A percentile compares a stretch with the other conserved stretches of the same genome.
Evolutionary conservation across 2,329 filamentous ascomycete species (phyloP).

Genomic region (Teratosphaeria pseudoeucalypti): DNA sequence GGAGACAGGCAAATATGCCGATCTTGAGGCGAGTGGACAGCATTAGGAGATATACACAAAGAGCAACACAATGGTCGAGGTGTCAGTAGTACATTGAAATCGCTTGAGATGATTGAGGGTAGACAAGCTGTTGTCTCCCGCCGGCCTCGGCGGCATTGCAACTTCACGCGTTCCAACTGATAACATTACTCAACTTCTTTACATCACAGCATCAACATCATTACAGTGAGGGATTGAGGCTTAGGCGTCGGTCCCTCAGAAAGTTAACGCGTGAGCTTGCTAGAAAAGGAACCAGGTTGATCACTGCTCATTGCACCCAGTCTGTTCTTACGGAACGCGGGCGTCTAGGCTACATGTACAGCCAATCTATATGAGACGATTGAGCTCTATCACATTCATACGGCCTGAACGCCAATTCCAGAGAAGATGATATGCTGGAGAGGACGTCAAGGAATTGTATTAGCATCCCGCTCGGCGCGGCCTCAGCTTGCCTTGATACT

Average conservation of each 20-base stretch:
- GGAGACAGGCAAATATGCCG: constrained; percentile 1
- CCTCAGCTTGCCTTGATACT: too few species aligned
- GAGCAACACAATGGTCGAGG: neutral
- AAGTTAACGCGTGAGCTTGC: too few species aligned
- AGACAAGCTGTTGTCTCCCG: neutral
- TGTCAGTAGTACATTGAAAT: neutral
- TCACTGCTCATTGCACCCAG: too few species aligned
- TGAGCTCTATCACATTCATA: too few species aligned
- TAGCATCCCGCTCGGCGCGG: too few species aligned
- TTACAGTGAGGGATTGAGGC: neutral
- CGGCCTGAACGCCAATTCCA: too few species aligned
- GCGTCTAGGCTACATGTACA: too few species aligned
- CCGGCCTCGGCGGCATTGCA: neutral
- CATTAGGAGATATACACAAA: neutral
- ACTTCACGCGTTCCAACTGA: neutral
- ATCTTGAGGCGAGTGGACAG: neutral
- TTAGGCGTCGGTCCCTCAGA: neutral
- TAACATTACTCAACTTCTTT: neutral
- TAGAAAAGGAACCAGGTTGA: too few species aligned
- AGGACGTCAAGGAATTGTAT: too few species aligned
- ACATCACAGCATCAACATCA: neutral
- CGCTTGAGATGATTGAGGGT: neutral
- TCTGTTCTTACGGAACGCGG: too few species aligned
- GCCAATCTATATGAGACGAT: too few species aligned
- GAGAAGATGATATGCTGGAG: too few species aligned